These are phyloP conservation scores for Mycena latifolia DNA, from an alignment of 768 basidiomycete genomes.

Conservation along the genomic window DNA sequence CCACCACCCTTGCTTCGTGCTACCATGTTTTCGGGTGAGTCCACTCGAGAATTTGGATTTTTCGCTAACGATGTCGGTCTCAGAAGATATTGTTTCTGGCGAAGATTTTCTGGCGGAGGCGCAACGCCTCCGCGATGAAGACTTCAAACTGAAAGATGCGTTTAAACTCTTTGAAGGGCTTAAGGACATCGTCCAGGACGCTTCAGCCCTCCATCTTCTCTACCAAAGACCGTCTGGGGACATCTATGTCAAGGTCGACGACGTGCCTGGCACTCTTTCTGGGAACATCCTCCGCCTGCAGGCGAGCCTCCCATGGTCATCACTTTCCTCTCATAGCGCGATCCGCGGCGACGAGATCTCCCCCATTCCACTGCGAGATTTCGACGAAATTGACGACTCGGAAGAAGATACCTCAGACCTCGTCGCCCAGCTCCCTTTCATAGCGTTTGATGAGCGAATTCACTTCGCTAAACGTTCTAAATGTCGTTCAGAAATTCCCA, in stretches of 20 bases:
- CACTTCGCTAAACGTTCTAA: constrained; percentile 20
- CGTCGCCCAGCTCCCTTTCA: constrained; percentile 5
- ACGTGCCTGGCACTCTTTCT: constrained; percentile 28
- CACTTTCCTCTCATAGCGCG: no score
- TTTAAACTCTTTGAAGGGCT: constrained; percentile 1
- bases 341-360: constrained; percentile 2
- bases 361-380: background rate
- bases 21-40: background rate
- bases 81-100: constrained; percentile 1
- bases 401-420: constrained; percentile 16
- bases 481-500: constrained; percentile 9
- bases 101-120: constrained; percentile 2
- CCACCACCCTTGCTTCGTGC: no score
- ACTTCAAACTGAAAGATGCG: constrained; percentile 2
- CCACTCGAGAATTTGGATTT: background rate
- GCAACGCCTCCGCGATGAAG: constrained; percentile 3
- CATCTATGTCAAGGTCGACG: constrained; percentile 22
- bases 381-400: background rate
- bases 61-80: background rate
- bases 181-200: background rate
- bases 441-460: constrained; percentile 16
- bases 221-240: background rate
- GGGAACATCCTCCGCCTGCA: constrained; percentile 29
- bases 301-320: constrained; percentile 13
- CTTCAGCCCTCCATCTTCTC: background rate